These are phyloP conservation scores for Heterobasidion occidentale DNA, from an alignment of 1,284 basidiomycete species.

Conservation along the genomic window DNA sequence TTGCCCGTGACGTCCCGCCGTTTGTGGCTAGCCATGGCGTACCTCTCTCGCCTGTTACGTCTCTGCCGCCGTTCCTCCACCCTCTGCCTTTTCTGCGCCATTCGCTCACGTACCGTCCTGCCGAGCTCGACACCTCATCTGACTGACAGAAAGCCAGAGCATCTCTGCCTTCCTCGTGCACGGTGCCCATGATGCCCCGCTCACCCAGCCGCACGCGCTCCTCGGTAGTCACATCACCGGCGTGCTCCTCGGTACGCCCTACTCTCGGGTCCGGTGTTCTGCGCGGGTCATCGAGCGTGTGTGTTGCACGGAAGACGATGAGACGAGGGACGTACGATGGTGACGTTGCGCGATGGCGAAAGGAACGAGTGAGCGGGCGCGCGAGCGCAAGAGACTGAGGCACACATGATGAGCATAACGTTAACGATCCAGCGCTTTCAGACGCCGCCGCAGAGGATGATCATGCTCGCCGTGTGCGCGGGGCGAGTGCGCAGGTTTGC, in stretches of 20 bases:
- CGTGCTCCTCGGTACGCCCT: slow-evolving; percentile 40
- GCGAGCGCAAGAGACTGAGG: not conserved
- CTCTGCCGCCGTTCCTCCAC: not conserved
- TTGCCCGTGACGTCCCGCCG: slow-evolving; percentile 36
- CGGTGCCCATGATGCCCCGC: slow-evolving; percentile 48
- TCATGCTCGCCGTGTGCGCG: slow-evolving; percentile 96
- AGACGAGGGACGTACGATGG: slow-evolving; percentile 54
- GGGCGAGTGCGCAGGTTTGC: slow-evolving; percentile 88
- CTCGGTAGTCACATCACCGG: slow-evolving; percentile 51
- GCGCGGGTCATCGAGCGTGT: slow-evolving; percentile 3
- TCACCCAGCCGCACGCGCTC: slow-evolving; percentile 53
- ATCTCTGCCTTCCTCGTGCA: slow-evolving; percentile 55
- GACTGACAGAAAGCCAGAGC: slow-evolving; percentile 22
- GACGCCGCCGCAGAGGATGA: slow-evolving; percentile 95
- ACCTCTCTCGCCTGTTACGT: not conserved
- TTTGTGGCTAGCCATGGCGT: slow-evolving; percentile 41
- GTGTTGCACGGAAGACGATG: not conserved
- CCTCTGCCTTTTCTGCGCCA: not conserved
- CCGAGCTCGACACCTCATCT: not conserved
- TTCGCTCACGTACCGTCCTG: not conserved
- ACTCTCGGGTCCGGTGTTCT: slow-evolving; percentile 22
- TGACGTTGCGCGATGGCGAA: slow-evolving; percentile 74
- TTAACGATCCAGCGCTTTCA: slow-evolving; percentile 99
- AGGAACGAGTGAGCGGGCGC: not conserved
- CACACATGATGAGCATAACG: slow-evolving; percentile 90